Evolutionary conservation across 202 grass and related monocot species (phyloP).

Genomic region (Cymbopogon flexuosus): DNA sequence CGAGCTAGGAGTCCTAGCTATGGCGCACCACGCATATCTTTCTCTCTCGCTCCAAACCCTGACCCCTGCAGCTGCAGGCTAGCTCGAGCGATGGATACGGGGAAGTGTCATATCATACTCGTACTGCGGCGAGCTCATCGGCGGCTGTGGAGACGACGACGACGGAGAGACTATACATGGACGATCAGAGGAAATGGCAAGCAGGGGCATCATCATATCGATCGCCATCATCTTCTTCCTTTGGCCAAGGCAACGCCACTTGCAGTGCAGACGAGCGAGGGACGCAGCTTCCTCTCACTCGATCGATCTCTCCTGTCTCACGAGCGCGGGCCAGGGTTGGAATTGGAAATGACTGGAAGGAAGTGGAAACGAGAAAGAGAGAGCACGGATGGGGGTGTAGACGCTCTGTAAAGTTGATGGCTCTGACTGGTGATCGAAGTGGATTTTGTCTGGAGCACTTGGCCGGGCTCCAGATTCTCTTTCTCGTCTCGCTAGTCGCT

Average conservation of each 20-base stretch:
- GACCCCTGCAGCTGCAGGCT: neutral
- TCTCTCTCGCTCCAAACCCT: neutral
- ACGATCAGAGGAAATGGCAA: neutral
- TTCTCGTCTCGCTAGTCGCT: no score
- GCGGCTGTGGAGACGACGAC: neutral
- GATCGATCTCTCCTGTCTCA: neutral
- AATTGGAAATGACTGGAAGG: neutral
- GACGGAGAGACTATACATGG: neutral
- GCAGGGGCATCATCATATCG: neutral
- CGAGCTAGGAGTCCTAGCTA: neutral
- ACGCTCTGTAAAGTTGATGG: slow-evolving; percentile 25
- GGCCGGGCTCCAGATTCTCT: slow-evolving; percentile 49
- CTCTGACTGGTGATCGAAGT: slow-evolving; percentile 43
- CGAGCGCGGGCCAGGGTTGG: neutral
- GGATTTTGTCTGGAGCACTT: slow-evolving; percentile 60
- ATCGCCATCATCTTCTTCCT: slow-evolving; percentile 25
- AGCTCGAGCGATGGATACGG: neutral
- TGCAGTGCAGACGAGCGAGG: neutral
- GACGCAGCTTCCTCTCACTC: neutral
- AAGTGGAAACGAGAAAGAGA: neutral
- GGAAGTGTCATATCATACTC: neutral
- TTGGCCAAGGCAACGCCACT: neutral
- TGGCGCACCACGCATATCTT: neutral
- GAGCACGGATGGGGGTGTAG: neutral
- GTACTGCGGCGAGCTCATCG: neutral